phyloP scores from a whole-genome alignment of 805 yeast genomes.

The Nakazawaea ishiwadae region DNA sequence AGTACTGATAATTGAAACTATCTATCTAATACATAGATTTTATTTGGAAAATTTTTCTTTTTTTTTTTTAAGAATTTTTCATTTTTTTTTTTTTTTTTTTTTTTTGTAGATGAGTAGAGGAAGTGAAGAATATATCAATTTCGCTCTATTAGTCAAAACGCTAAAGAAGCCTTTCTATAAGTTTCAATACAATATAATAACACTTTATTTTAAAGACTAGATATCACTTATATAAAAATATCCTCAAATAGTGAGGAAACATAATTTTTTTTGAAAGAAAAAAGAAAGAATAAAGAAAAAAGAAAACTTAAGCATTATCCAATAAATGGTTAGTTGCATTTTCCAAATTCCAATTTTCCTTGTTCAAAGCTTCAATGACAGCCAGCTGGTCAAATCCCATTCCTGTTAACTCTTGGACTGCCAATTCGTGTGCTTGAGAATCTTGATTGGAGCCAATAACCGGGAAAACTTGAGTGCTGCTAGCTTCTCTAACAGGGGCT shows the following conservation, averaged over 20 bases:
- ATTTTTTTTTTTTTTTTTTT: not conserved
- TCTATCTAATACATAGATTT: not conserved
- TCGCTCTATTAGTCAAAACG: not conserved
- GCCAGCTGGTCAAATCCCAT: conserved; percentile 81
- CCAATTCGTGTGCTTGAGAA: conserved; percentile 32
- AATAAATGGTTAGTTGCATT: conserved; percentile 83
- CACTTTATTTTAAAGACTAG: no score
- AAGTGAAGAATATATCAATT: conserved; percentile 17
- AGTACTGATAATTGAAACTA: conserved; percentile 1
- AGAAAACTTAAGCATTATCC: conserved; percentile 51
- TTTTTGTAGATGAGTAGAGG: conserved; percentile 13
- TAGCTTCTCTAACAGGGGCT: conserved; percentile 6
- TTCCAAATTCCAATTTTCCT: conserved; percentile 69
- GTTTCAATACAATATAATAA: no score
- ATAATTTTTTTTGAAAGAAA: not conserved
- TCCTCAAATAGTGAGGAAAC: not conserved
- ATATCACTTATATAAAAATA: no score
- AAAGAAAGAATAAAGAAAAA: not conserved
- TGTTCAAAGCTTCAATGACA: conserved; percentile 63
- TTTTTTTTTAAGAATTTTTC: conserved; percentile 5
- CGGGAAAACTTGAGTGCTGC: conserved; percentile 4
- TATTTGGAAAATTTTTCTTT: conserved; percentile 8
- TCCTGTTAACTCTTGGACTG: conserved; percentile 74
- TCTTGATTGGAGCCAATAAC: conserved; percentile 10
- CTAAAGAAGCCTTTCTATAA: no score